Conservation (phyloP, 164 flowering plant species). For the Euptelea pleiosperma region DNA sequence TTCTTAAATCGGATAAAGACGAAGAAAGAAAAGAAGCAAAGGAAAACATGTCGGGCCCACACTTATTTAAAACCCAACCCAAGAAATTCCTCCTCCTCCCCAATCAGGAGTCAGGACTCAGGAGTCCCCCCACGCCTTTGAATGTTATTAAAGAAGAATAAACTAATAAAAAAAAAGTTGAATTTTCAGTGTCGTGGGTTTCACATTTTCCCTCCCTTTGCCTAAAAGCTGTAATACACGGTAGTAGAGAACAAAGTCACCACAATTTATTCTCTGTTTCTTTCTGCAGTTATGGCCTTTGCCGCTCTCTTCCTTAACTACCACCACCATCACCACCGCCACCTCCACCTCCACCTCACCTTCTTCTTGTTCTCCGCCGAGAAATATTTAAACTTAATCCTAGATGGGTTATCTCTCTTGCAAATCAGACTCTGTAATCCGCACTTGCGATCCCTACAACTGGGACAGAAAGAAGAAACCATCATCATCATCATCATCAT, state of each 20-base stretch:
- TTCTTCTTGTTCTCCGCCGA: too few species aligned
- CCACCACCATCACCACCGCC: neutral
- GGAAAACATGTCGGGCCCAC: too few species aligned
- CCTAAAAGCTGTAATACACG: conserved; percentile 9
- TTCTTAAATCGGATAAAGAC: too few species aligned
- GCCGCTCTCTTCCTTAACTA: neutral
- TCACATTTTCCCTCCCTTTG: neutral
- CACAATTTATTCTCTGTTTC: conserved; percentile 5
- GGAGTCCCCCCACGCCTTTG: too few species aligned
- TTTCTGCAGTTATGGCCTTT: neutral
- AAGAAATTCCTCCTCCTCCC: too few species aligned
- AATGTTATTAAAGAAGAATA: too few species aligned
- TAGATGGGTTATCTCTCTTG: conserved; percentile 75
- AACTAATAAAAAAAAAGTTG: too few species aligned
- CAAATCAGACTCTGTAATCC: conserved; percentile 61
- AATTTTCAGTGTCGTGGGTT: neutral
- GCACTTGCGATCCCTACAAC: conserved; percentile 54
- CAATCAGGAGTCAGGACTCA: too few species aligned
- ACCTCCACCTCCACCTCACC: too few species aligned
- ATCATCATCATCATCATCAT: neutral
- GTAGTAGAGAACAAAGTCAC: neutral
- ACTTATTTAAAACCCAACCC: too few species aligned
- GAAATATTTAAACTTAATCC: neutral
- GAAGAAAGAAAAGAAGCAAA: too few species aligned
- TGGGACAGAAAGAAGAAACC: conserved; percentile 23